phyloP scores from a whole-genome alignment of 2,329 filamentous ascomycete species.

The Microsporum canis region DNA sequence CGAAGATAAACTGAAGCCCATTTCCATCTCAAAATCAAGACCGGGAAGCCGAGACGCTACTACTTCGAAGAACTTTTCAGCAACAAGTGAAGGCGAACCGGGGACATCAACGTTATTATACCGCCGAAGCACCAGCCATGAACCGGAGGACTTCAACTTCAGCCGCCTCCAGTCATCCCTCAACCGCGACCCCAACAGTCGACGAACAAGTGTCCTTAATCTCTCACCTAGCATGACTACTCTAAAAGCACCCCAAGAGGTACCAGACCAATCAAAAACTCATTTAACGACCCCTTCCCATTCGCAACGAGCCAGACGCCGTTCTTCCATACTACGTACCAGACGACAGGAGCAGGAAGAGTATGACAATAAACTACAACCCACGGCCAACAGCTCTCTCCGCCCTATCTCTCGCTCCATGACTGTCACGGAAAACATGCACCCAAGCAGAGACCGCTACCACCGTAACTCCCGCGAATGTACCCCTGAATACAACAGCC shows the following conservation, averaged over 20 bases:
- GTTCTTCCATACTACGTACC: constrained; percentile 26
- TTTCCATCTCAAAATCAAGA: constrained; percentile 17
- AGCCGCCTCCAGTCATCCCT: constrained; percentile 16
- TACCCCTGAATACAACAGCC: background rate
- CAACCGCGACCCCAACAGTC: constrained; percentile 21
- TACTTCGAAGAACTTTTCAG: constrained; percentile 13
- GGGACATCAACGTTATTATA: constrained; percentile 22
- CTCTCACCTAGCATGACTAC: constrained; percentile 17
- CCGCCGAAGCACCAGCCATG: constrained; percentile 30
- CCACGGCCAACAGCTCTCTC: constrained; percentile 13
- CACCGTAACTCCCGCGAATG: background rate
- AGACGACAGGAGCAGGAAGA: constrained; percentile 28
- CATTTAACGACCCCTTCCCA: constrained; percentile 23
- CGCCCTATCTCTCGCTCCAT: constrained; percentile 34
- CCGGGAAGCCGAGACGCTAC: constrained; percentile 22
- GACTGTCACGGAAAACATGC: constrained; percentile 17
- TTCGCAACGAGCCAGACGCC: constrained; percentile 26
- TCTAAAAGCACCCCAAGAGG: constrained; percentile 18
- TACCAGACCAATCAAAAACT: constrained; percentile 19
- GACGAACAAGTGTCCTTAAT: constrained; percentile 29
- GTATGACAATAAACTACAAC: constrained; percentile 25
- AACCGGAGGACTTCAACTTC: constrained; percentile 24
- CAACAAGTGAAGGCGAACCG: constrained; percentile 18
- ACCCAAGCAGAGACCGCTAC: background rate
- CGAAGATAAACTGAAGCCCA: constrained; percentile 39